Evolutionary conservation across 441 rosid genomes (phyloP), one percentile per base, ranked within the genome.

Genomic region (Kokia cookei): DNA sequence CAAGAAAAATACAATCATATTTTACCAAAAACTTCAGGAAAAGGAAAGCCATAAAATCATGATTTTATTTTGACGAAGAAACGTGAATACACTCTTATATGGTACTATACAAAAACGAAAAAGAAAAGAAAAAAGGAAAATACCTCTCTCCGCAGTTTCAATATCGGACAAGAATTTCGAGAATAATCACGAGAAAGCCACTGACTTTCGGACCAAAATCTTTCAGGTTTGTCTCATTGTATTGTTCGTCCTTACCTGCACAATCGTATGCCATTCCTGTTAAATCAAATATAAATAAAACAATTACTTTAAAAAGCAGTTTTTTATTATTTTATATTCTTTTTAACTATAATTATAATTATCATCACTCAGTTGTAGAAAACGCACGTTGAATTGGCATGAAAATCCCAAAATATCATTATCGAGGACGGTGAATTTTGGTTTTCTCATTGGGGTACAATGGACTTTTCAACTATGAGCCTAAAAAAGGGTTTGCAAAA

Each of bases 171-270:
- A 5, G 61, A 51, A n/a, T 22, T 72, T 73, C 76, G 2, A 48
- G 27, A 1, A 13, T 0, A 69, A 76, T 76, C 26, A 73, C 82
- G 42, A 47, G 27, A 37, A 69, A 32, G 75, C 73, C 79, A 43
- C 32, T 43, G 0, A 15, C 5, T 66, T 45, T n/a, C 11, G 58
- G 66, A 55, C 60, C 24, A 65, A 61, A 65, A 29, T 68, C 43
- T 50, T 68, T 68, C 57, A 14, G 22, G 42, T 22, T 47, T 48
- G 42, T 66, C 60, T 48, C n/a, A 4, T 57, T 71, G 68, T 4
- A 75, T 60, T 42, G 24, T 43, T 72, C 78, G 81, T 73, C 78
- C 85, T 73, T 73, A 77, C 73, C 83, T 43, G 73, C 50, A 47
- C 63, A 14, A 2, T 65, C 55, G 71, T 63, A 15, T 60, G 61